phyloP scores from a whole-genome alignment of 139 green algal genomes.

The Pseudopediastrum boryanum region DNA sequence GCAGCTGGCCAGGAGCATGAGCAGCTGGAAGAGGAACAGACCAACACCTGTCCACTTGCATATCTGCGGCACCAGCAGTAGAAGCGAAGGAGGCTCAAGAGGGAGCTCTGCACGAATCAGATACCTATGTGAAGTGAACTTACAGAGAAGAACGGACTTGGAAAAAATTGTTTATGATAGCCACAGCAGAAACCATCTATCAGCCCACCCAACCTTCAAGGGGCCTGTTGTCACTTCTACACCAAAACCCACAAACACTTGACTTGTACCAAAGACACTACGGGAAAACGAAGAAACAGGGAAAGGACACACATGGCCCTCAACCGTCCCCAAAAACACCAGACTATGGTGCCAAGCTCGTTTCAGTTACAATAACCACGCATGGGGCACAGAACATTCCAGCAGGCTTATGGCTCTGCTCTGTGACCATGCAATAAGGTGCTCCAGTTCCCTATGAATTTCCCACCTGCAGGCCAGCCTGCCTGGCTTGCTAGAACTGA shows the following conservation, averaged over 20 bases:
- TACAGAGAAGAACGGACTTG: background rate
- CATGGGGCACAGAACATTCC: too few relatives aligned
- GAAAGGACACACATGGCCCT: too few relatives aligned
- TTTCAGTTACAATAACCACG: too few relatives aligned
- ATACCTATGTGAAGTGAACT: background rate
- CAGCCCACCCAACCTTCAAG: background rate
- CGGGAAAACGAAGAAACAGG: too few relatives aligned
- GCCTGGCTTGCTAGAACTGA: too few relatives aligned
- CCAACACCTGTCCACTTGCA: slow-evolving; percentile 32
- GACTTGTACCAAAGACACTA: too few relatives aligned
- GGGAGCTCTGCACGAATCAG: background rate
- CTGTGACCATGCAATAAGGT: too few relatives aligned
- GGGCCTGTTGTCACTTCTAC: background rate
- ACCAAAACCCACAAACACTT: background rate
- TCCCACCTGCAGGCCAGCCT: too few relatives aligned
- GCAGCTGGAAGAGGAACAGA: slow-evolving; percentile 33
- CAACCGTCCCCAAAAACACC: too few relatives aligned
- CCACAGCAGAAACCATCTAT: background rate
- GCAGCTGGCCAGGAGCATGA: slow-evolving; percentile 26
- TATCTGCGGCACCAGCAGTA: background rate
- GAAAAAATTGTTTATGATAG: background rate
- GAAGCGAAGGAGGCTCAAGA: background rate
- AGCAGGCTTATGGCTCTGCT: too few relatives aligned
- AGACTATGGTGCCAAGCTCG: too few relatives aligned
- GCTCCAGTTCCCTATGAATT: too few relatives aligned